Base-by-base conservation (phyloP, 2,329 filamentous ascomycete genomes). In the Trichoderma simmonsii region DNA sequence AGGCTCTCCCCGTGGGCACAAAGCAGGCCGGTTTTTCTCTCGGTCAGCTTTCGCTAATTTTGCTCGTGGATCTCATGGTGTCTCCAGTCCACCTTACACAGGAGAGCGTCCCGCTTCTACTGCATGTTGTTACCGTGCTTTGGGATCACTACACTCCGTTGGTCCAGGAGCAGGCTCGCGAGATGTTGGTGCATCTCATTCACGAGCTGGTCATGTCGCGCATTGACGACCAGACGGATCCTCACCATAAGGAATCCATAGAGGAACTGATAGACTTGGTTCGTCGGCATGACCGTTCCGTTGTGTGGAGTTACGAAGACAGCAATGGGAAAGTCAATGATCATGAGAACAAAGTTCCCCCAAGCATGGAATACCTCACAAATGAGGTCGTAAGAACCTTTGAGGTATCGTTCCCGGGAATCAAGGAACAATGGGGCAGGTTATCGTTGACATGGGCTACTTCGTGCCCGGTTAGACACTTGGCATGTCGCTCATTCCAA, bases 91-190 rank as follows among this genome's bases (percentile, higher is more conserved):
- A 94, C 66, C 86, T 98, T 18, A 87, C 89, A 2, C 86, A 90
- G 21, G 93, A 97, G 61, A 93, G 92, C 76, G 88, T 98, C 3
- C 94, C 95, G 1, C 88, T 97, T 30, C 85, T 99, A 24, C 85
- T 99, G 15, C 96, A 99, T 80, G 93, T 97, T 9, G 91, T 98
- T 6, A 91, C 95, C 14, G 94, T 98, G 4, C 87, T 98, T 2
- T 99, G 96, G 96, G 97, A 99, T 80, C 95, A 98, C 78, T 98
- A 99, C 78, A 97, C 93, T 1, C 90, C 93, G 3, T 88, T 98
- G 12, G 96, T 99, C 1, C 95, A 98, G 80, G 96, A 98, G 76
- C 95, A 99, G 81, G 95, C 97, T 34, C 90, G 95, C 63, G 96
- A 99, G 81, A 97, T 99, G 95, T 88, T 99, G 18, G 95, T 99